These are phyloP conservation scores for Chrysosphaeria jannelii DNA, from an alignment of 2,329 filamentous ascomycete genomes.

Conservation along the genomic window DNA sequence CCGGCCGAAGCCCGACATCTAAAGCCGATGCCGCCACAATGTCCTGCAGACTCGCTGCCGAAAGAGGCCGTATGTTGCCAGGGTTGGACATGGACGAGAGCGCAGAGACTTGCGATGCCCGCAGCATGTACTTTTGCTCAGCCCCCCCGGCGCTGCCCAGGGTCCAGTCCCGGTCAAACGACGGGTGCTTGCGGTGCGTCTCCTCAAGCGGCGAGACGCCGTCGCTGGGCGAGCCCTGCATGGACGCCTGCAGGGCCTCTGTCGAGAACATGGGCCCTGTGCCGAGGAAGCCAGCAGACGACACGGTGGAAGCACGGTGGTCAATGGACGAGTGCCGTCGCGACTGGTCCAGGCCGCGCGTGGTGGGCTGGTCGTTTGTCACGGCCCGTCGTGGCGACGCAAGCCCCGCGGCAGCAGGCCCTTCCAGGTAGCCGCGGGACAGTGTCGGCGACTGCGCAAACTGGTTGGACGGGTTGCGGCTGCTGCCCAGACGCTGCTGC, in stretches of 20 bases:
- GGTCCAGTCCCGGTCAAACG: conserved; percentile 42
- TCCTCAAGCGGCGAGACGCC: conserved; percentile 1
- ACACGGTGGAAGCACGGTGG: conserved; percentile 16
- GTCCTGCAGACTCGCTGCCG: conserved; percentile 20
- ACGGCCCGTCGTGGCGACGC: conserved; percentile 9
- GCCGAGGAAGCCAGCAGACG: conserved; percentile 13
- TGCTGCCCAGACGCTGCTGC: conserved; percentile 12
- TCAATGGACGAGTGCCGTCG: conserved; percentile 73
- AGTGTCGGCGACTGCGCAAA: no score
- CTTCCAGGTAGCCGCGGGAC: conserved; percentile 6
- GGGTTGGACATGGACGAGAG: no score
- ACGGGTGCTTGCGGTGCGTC: conserved; percentile 29
- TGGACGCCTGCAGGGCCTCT: no score
- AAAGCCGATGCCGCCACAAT: conserved; percentile 11
- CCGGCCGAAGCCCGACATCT: conserved; percentile 8
- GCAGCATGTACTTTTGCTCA: no score
- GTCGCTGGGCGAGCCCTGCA: conserved; percentile 2
- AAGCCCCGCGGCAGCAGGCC: conserved; percentile 6
- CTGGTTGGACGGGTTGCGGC: conserved; percentile 16
- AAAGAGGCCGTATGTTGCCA: conserved; percentile 15
- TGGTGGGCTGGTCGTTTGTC: conserved; percentile 29
- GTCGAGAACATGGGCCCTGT: no score
- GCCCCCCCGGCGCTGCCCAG: conserved; percentile 18
- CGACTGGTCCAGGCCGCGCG: conserved; percentile 55
- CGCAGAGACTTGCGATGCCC: no score